Evolutionary conservation across 2,329 filamentous ascomycete genomes (phyloP).

Genomic region (Hirsutella rhossiliensis): DNA sequence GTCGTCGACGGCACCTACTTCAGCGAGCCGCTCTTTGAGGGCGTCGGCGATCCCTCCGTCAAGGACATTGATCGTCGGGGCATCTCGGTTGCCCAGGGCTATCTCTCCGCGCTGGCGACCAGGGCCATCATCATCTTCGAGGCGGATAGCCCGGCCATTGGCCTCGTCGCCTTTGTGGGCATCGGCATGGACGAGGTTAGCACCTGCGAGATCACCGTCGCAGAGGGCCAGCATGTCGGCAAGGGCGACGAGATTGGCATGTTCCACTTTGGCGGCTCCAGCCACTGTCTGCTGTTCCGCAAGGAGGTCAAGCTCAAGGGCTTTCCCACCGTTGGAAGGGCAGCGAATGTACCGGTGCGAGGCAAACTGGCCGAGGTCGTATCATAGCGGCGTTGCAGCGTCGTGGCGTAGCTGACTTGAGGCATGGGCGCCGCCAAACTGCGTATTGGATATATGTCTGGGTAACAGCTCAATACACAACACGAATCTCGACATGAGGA

Average conservation of each 20-base stretch:
- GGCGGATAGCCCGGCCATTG: conserved; percentile 54
- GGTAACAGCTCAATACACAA: too few relatives aligned
- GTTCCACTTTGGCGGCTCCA: conserved; percentile 71
- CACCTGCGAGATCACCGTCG: conserved; percentile 59
- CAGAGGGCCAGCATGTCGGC: conserved; percentile 48
- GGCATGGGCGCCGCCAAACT: too few relatives aligned
- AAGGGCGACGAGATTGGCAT: conserved; percentile 66
- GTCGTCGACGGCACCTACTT: conserved; percentile 56
- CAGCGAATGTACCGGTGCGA: conserved; percentile 27
- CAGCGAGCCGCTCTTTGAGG: conserved; percentile 38
- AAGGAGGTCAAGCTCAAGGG: conserved; percentile 36
- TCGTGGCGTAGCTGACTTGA: too few relatives aligned
- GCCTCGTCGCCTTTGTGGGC: conserved; percentile 57
- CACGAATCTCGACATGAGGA: too few relatives aligned
- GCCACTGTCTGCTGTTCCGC: conserved; percentile 56
- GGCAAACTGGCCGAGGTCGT: conserved; percentile 19
- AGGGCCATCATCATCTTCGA: conserved; percentile 59
- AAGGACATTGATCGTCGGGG: conserved; percentile 27
- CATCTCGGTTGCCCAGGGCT: conserved; percentile 46
- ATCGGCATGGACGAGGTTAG: conserved; percentile 71
- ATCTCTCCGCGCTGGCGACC: conserved; percentile 55
- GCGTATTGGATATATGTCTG: too few relatives aligned
- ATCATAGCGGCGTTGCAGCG: neutral
- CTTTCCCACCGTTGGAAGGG: conserved; percentile 21
- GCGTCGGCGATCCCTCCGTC: conserved; percentile 12